phyloP scores from a whole-genome alignment of 129 eudicot genomes.

The Escallonia rubra region DNA sequence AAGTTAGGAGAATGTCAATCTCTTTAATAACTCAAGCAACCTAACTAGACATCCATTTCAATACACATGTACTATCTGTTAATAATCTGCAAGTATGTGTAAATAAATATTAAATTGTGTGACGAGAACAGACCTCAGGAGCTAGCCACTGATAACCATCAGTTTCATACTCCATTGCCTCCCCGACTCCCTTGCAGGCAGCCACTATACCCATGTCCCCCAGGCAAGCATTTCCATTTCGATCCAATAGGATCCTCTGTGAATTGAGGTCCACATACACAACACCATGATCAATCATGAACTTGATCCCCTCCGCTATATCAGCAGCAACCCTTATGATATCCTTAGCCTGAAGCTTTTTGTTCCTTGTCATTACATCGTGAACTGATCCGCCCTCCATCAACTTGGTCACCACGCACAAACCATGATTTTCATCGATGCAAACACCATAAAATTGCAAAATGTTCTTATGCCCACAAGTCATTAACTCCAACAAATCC shows the following conservation, averaged over 20 bases:
- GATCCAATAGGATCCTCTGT: slow-evolving; percentile 75
- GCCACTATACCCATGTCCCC: slow-evolving; percentile 94
- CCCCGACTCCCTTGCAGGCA: slow-evolving; percentile 81
- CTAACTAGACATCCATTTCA: too few species aligned
- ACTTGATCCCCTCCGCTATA: slow-evolving; percentile 87
- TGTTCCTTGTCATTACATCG: slow-evolving; percentile 65
- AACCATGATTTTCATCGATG: slow-evolving; percentile 79
- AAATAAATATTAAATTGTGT: too few species aligned
- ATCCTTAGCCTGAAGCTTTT: slow-evolving; percentile 78
- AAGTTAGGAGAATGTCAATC: too few species aligned
- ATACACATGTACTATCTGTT: too few species aligned
- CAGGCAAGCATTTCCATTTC: slow-evolving; percentile 83
- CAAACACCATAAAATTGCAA: slow-evolving; percentile 83
- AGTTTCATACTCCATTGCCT: slow-evolving; percentile 95
- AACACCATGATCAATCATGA: slow-evolving; percentile 93
- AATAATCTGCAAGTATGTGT: too few species aligned
- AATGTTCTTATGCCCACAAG: slow-evolving; percentile 89
- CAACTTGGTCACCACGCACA: slow-evolving; percentile 81
- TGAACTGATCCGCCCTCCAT: slow-evolving; percentile 98
- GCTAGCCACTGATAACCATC: slow-evolving; percentile 99
- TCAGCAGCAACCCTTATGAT: slow-evolving; percentile 65
- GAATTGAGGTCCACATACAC: slow-evolving; percentile 84
- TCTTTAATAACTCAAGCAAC: too few species aligned
- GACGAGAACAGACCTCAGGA: slow-evolving; percentile 75
- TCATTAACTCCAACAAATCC: slow-evolving; percentile 90